Base-by-base conservation (phyloP, 768 basidiomycete species). In the Cubamyces lactineus region DNA sequence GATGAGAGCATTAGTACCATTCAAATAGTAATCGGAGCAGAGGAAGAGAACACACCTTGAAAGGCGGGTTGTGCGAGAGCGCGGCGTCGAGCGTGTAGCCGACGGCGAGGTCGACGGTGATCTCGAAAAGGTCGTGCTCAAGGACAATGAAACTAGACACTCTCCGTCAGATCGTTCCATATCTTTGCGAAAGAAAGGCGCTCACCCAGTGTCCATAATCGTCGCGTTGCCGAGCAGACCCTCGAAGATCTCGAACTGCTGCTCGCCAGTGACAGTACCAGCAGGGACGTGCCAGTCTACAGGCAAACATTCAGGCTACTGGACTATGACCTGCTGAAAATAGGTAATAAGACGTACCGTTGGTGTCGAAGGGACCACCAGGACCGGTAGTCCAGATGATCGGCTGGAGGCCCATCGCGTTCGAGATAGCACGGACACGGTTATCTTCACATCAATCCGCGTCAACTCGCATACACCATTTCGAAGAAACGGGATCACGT, bases 401-500 rank as follows among this genome's bases (percentile, higher is more conserved):
- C 26, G 96, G 92, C 12, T 87, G 78, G 76, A 98, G 76, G 47
- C 94, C 94, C 96, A 98, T 96, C 30, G 94, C 92, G 56, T 92
- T 73, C 19, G 87, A 78, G 72, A 98, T 94, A 42, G 89, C 90
- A 63, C 96, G 91, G 48, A 98, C 94, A 68, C 96, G 93, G 76
- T 94, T 90, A 72, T 98, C 95, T 86, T 48, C 42, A 11, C 9
- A 34, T 34, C 9, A 34, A 21, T 5, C 42, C 19, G 19, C 17
- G 42, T 43, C 11, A 43, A 16, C 42, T 17, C 5, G 34, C 34
- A 11, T 34, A 34, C 34, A 6, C 34, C 11, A 11, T 9, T 1
- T 34, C 34, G 34, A 34, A 11, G 34, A 11, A 34, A 9, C 34
- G 34, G 34, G 11, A 24, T 24, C 8, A 62, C 71, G 45, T 57